These are phyloP conservation scores for Epichloe uncinata DNA, from an alignment of 2,329 filamentous ascomycete species.

Conservation along the genomic window DNA sequence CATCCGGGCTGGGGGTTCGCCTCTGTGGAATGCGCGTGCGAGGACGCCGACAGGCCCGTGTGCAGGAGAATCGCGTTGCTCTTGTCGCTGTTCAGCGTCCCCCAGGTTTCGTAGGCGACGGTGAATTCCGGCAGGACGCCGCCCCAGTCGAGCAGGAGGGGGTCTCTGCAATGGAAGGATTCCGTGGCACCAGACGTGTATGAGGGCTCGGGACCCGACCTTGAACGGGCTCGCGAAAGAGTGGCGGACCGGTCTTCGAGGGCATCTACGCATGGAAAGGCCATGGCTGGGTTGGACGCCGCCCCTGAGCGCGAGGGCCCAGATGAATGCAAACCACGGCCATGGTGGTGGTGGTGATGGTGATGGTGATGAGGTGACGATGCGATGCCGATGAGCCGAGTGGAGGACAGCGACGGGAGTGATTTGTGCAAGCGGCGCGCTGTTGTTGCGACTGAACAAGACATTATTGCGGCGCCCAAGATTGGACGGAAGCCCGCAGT, in stretches of 20 bases:
- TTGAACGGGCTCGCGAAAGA: constrained; percentile 40
- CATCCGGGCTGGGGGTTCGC: constrained; percentile 78
- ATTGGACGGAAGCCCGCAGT: not conserved
- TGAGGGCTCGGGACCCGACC: constrained; percentile 78
- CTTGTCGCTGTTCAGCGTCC: constrained; percentile 60
- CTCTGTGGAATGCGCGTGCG: constrained; percentile 86
- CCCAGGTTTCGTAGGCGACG: constrained; percentile 91
- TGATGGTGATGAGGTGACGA: not conserved
- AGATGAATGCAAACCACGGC: not conserved
- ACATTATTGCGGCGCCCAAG: constrained; percentile 5
- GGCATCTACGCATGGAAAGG: constrained; percentile 81
- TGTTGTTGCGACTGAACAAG: constrained; percentile 5
- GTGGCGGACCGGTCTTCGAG: constrained; percentile 65
- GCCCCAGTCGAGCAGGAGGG: constrained; percentile 85
- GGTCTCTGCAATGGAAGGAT: constrained; percentile 57
- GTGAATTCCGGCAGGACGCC: constrained; percentile 81
- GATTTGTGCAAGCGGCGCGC: constrained; percentile 5
- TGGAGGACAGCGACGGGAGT: not conserved
- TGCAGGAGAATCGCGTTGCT: constrained; percentile 87
- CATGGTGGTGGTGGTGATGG: not conserved
- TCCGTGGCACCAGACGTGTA: constrained; percentile 86
- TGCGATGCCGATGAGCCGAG: constrained; percentile 1
- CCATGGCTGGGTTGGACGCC: constrained; percentile 70
- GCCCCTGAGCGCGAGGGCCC: constrained; percentile 17
- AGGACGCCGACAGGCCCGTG: constrained; percentile 92